Base-by-base conservation (phyloP, 371 early-diverging fungal species). In the Syncephalastrum sp. region DNA sequence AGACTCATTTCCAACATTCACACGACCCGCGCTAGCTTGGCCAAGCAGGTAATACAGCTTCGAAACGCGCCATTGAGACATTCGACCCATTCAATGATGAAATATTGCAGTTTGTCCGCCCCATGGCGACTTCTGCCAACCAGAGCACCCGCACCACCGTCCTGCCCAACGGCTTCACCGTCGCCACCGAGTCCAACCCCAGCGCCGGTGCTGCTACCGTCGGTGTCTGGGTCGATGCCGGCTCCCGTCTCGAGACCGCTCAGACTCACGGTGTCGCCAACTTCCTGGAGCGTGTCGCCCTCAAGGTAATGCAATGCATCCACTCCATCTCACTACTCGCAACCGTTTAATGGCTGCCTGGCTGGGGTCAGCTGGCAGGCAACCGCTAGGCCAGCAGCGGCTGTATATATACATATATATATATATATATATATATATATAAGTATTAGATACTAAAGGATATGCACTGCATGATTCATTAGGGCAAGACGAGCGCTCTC, bases 181-280 rank as follows among this genome's bases (percentile, higher is more conserved):
- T 97, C 53, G 97, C 97, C 23, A 90, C 96, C 60, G 96, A 97
- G 74, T 65, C 88, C 58, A 89, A 91, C 82, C 86, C 90, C 14
- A 78, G 82, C 54, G 77, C 84, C 68, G 87, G 93, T 77, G 91
- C 95, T 29, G 94, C 96, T 54, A 94, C 96, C 47, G 96, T 97
- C 43, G 97, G 97, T 63, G 87, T 97, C 19, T 96, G 93, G 91
- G 94, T 96, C 60, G 89, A 92, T 75, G 92, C 96, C 47, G 97
- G 97, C 57, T 90, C 90, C 60, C 85, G 96, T 58, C 88, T 86
- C 68, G 97, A 97, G 75, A 88, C 69, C 54, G 80, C 74, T 56
- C 75, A 81, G 69, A 92, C 87, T 82, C 94, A 95, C 19, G 60
- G 54, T 48, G 53, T 50, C 21, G 54, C 54, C 43, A 53, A 60